Evolutionary conservation across 2,329 filamentous ascomycete species (phyloP), one percentile per base, ranked within the genome.

Genomic region (Biscogniauxia sp.): DNA sequence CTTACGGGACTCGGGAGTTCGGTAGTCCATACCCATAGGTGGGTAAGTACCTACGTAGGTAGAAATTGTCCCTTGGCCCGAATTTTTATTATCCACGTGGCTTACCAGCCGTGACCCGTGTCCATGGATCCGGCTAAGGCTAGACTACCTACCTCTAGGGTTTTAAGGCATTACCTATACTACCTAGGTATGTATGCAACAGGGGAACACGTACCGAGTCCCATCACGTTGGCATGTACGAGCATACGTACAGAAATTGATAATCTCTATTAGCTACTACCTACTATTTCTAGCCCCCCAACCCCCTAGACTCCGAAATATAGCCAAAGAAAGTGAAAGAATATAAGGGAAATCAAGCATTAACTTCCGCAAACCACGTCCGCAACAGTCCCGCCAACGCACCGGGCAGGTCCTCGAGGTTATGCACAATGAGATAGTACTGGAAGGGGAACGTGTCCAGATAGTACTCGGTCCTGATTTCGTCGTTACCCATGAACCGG

Each of bases 391-490:
- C 91, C 15, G 93, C 91, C 76, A 99, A 76, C 51, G 97, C 93
- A 37, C 87, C 88, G 4, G 96, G 95, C 71, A 99, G 81, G 76
- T 99, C 95, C 70, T 90, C 88, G 54, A 99, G 88, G 78, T 98
- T 88, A 66, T 94, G 88, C 61, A 99, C 95, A 68, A 99, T 92
- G 59, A 99, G 79, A 74, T 98, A 99, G 79, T 97, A 99, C 74
- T 90, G 88, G 79, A 99, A 99, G 0, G 96, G 95, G 76, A 99
- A 99, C 7, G 88, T 90, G 75, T 99, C 96, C 68, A 99, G 84
- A 74, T 99, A 99, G 70, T 91, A 87, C 79, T 92, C 90, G 75
- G 96, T 93, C 69, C 89, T 88, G 59, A 97, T 85, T 70, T 87
- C 84, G 63, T 88, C 78, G 78, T 87, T 78, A 75, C 84, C 76